These are phyloP conservation scores for Lachnellula subtilissima DNA, from an alignment of 2,329 filamentous ascomycete genomes.

Conservation along the genomic window DNA sequence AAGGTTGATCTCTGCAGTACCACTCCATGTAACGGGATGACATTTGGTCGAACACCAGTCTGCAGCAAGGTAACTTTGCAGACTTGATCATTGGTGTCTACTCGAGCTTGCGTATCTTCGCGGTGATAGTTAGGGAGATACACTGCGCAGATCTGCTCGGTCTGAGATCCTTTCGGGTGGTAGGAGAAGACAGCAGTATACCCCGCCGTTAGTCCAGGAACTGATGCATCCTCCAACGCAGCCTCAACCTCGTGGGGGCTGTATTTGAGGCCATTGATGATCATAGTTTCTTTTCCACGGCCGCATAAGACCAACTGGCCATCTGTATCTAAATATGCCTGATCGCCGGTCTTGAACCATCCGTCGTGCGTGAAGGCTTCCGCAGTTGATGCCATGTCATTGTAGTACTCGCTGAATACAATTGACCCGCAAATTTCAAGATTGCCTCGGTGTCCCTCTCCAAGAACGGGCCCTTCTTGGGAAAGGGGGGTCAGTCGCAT, in stretches of 20 bases:
- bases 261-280: slow-evolving; percentile 42
- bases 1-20: background rate
- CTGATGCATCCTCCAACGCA: slow-evolving; percentile 32
- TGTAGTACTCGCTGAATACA: slow-evolving; percentile 31
- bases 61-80: slow-evolving; percentile 12
- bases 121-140: slow-evolving; percentile 31
- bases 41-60: slow-evolving; percentile 15
- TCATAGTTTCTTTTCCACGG: slow-evolving; percentile 39
- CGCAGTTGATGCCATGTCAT: slow-evolving; percentile 20
- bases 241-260: slow-evolving; percentile 34
- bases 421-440: slow-evolving; percentile 25
- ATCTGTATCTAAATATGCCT: slow-evolving; percentile 21
- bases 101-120: slow-evolving; percentile 20
- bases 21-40: slow-evolving; percentile 21
- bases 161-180: slow-evolving; percentile 25
- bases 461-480: slow-evolving; percentile 18
- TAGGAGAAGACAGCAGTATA: slow-evolving; percentile 37
- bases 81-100: slow-evolving; percentile 21
- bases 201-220: slow-evolving; percentile 17
- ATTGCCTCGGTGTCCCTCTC: too few species aligned
- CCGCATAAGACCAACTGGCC: slow-evolving; percentile 35
- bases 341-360: slow-evolving; percentile 92
- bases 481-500: slow-evolving; percentile 33
- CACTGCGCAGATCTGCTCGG: slow-evolving; percentile 36
- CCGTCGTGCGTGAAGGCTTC: slow-evolving; percentile 71